Conservation (phyloP, 805 yeast genomes). For the Candida ulmi region DNA sequence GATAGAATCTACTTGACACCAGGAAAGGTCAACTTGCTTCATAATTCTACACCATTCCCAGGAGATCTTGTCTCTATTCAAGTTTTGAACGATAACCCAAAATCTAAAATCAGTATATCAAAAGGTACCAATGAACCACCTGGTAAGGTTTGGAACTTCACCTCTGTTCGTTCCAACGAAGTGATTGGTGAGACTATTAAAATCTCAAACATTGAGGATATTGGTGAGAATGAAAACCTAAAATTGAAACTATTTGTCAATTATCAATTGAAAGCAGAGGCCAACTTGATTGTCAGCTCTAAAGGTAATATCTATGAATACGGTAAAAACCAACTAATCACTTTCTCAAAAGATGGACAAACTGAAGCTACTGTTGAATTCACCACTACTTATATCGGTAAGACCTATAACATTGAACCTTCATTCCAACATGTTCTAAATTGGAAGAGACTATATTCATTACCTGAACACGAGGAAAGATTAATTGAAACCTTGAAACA, state of each 20-base stretch:
- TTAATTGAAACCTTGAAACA: slow-evolving; percentile 42
- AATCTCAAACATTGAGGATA: slow-evolving; percentile 50
- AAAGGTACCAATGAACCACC: slow-evolving; percentile 60
- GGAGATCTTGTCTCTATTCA: slow-evolving; percentile 35
- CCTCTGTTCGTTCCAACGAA: slow-evolving; percentile 69
- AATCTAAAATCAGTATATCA: slow-evolving; percentile 48
- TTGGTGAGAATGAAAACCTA: slow-evolving; percentile 46
- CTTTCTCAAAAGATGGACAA: slow-evolving; percentile 32
- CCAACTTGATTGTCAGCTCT: slow-evolving; percentile 43
- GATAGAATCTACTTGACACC: slow-evolving; percentile 57
- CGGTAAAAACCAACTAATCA: slow-evolving; percentile 41
- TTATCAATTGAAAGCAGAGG: slow-evolving; percentile 57
- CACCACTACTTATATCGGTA: slow-evolving; percentile 64
- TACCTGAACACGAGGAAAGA: slow-evolving; percentile 37
- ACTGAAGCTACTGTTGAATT: slow-evolving; percentile 46
- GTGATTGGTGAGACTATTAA: slow-evolving; percentile 65
- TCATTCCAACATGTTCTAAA: slow-evolving; percentile 49
- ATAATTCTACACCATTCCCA: slow-evolving; percentile 24
- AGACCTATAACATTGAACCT: slow-evolving; percentile 50
- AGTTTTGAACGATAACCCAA: slow-evolving; percentile 47
- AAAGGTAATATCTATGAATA: slow-evolving; percentile 44
- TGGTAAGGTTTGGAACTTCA: slow-evolving; percentile 57
- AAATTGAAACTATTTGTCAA: slow-evolving; percentile 54
- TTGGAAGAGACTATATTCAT: slow-evolving; percentile 37
- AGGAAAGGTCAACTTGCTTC: slow-evolving; percentile 39